Conservation (phyloP, 352 stramenopile genomes). For the Pythium sp. region DNA sequence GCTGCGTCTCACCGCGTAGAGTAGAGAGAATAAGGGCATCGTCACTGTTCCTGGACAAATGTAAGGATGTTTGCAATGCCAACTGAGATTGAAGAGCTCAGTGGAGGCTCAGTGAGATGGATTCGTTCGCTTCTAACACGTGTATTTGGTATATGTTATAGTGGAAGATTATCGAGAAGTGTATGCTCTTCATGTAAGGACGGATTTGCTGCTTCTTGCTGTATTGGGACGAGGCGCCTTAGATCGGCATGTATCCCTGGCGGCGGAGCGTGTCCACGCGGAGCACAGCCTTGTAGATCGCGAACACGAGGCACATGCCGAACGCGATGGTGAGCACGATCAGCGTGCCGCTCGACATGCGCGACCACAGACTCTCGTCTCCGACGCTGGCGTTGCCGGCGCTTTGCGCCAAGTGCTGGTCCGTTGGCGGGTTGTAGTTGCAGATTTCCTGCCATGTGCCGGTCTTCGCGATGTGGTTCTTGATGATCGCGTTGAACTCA, state of each 20-base stretch:
- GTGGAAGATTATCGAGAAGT: not conserved
- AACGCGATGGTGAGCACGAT: constrained; percentile 46
- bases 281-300: constrained; percentile 49
- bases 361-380: constrained; percentile 11
- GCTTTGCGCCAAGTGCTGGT: constrained; percentile 20
- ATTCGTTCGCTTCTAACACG: constrained; percentile 2
- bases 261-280: constrained; percentile 40
- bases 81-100: not conserved
- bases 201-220: not conserved
- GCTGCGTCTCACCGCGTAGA: constrained; percentile 20
- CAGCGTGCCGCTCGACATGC: constrained; percentile 33
- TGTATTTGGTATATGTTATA: constrained; percentile 1
- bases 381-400: constrained; percentile 1
- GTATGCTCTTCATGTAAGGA: not conserved
- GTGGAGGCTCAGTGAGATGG: not conserved
- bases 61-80: not conserved
- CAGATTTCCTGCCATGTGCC: constrained; percentile 84
- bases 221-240: not conserved
- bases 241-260: constrained; percentile 47
- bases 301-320: constrained; percentile 41
- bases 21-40: not conserved
- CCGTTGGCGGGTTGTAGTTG: constrained; percentile 44
- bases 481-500: constrained; percentile 80
- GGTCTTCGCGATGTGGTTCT: constrained; percentile 55
- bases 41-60: no score